These are phyloP conservation scores for Russula griseocarnosa DNA, from an alignment of 768 basidiomycete genomes.

Conservation along the genomic window DNA sequence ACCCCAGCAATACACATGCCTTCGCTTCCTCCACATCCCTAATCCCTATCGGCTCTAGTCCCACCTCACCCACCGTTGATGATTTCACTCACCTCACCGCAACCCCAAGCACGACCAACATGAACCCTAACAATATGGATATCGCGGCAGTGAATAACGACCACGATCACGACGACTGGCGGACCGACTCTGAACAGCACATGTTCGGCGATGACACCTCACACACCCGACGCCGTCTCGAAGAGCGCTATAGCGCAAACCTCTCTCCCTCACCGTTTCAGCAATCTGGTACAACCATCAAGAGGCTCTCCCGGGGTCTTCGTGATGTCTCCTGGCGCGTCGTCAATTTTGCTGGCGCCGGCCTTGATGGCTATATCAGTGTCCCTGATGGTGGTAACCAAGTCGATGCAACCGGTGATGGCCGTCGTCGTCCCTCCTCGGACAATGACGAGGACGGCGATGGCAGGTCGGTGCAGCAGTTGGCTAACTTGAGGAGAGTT, in stretches of 20 bases:
- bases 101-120: conserved; percentile 32
- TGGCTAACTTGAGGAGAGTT: conserved; percentile 41
- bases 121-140: conserved; percentile 36
- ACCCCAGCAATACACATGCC: conserved; percentile 40
- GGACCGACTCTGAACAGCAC: conserved; percentile 27
- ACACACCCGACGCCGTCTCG: conserved; percentile 41
- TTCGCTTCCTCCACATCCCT: conserved; percentile 54
- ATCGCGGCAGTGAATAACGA: background rate
- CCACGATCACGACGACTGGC: conserved; percentile 32
- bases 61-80: conserved; percentile 50
- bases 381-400: conserved; percentile 41
- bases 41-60: conserved; percentile 37
- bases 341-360: conserved; percentile 68
- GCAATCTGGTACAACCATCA: conserved; percentile 56
- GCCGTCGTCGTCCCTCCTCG: background rate
- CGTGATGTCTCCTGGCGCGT: conserved; percentile 70
- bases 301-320: conserved; percentile 52
- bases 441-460: conserved; percentile 35
- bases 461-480: conserved; percentile 29
- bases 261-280: conserved; percentile 51
- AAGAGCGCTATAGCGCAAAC: conserved; percentile 48
- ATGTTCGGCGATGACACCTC: conserved; percentile 37
- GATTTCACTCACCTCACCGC: conserved; percentile 57
- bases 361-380: conserved; percentile 56
- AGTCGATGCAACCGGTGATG: background rate